phyloP scores from a whole-genome alignment of 2,329 filamentous ascomycete genomes.

The Ceratocystis huliohia region DNA sequence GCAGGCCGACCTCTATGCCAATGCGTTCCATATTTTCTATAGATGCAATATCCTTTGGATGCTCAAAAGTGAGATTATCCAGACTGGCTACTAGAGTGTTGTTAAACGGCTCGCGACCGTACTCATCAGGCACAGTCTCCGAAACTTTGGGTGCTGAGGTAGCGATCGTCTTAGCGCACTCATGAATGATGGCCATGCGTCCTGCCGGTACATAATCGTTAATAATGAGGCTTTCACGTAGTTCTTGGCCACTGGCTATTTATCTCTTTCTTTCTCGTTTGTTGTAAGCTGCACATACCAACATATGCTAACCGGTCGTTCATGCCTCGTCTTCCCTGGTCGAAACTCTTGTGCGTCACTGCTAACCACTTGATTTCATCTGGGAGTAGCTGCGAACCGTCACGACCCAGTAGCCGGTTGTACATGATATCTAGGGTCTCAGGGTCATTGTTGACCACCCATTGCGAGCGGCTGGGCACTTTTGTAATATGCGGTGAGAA shows the following conservation, averaged over 20 bases:
- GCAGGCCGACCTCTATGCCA: conserved; percentile 56
- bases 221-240: not conserved
- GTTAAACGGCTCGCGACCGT: conserved; percentile 51
- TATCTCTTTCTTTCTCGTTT: not conserved
- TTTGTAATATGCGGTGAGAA: conserved; percentile 49
- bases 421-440: conserved; percentile 66
- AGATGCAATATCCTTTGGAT: conserved; percentile 49
- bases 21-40: conserved; percentile 55
- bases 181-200: conserved; percentile 25
- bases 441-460: conserved; percentile 64
- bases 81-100: conserved; percentile 61
- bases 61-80: conserved; percentile 52
- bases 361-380: conserved; percentile 96
- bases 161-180: conserved; percentile 41
- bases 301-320: conserved; percentile 70
- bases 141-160: conserved; percentile 31
- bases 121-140: conserved; percentile 32
- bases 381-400: conserved; percentile 59
- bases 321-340: conserved; percentile 84
- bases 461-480: conserved; percentile 41
- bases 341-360: conserved; percentile 95
- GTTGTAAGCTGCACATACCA: conserved; percentile 18
- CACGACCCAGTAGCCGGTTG: conserved; percentile 57
- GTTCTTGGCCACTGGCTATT: not conserved
- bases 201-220: conserved; percentile 21